Percentiles rank a stretch among this genome's conserved stretches.
phyloP scores from a whole-genome alignment of 306 rosid species.

The Gleditsia sinensis region DNA sequence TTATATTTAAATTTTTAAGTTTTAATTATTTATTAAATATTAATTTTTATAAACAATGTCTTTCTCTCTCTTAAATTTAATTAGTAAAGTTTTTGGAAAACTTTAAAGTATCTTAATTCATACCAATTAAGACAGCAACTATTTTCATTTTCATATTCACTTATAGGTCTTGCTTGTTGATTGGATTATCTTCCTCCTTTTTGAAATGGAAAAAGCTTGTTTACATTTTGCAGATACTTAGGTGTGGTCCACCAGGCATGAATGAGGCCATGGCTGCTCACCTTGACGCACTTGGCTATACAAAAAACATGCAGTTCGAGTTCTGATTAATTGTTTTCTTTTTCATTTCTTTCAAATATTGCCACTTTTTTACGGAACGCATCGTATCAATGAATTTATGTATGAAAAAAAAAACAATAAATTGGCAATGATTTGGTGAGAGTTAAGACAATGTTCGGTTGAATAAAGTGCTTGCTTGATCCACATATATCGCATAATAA shows the following conservation, averaged over 20 bases:
- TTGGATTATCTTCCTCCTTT: neutral
- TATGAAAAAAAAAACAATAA: neutral
- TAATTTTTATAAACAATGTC: too few species aligned
- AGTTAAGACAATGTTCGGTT: neutral
- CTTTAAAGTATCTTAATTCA: too few species aligned
- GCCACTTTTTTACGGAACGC: neutral
- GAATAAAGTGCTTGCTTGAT: too few species aligned
- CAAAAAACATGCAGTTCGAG: slow-evolving; percentile 36
- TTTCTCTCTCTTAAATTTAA: too few species aligned
- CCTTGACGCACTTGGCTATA: slow-evolving; percentile 40
- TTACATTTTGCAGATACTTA: slow-evolving; percentile 26
- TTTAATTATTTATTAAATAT: too few species aligned
- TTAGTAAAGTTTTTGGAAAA: too few species aligned
- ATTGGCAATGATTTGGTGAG: neutral
- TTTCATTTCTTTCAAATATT: neutral
- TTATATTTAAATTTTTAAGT: too few species aligned
- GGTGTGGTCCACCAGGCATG: slow-evolving; percentile 46
- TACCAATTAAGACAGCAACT: neutral
- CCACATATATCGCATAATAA: too few species aligned
- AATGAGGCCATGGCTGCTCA: slow-evolving; percentile 40
- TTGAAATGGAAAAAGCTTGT: neutral
- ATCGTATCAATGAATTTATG: neutral
- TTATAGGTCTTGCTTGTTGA: neutral
- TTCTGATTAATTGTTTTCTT: slow-evolving; percentile 27
- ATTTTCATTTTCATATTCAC: neutral